A percentile compares a stretch with the other conserved stretches of the same genome.
Conservation (phyloP, 2,329 filamentous ascomycete genomes). For the Ophiostoma sp. region DNA sequence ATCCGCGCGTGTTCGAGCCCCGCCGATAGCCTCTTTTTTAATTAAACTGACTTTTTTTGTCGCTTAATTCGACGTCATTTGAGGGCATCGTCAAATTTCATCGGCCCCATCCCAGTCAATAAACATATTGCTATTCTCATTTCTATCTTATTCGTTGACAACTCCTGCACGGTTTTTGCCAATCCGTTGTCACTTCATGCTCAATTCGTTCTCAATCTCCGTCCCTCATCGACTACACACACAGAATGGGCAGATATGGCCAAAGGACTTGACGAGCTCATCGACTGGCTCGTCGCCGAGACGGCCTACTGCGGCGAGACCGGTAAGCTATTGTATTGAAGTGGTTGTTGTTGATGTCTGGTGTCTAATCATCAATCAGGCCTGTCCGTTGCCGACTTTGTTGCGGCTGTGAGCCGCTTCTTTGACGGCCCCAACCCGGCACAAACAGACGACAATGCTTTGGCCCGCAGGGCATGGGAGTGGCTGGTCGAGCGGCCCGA, state of each 20-base stretch:
- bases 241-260: slow-evolving; percentile 30
- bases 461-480: slow-evolving; percentile 40
- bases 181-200: background rate
- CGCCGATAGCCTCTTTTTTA: slow-evolving; percentile 21
- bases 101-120: background rate
- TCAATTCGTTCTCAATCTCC: background rate
- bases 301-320: slow-evolving; percentile 41
- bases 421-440: slow-evolving; percentile 13
- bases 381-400: slow-evolving; percentile 27
- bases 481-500: slow-evolving; percentile 39
- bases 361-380: slow-evolving; percentile 21
- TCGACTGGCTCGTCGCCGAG: slow-evolving; percentile 42
- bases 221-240: background rate
- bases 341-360: background rate
- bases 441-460: slow-evolving; percentile 21
- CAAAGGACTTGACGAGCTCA: slow-evolving; percentile 41
- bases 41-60: slow-evolving; percentile 9
- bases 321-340: slow-evolving; percentile 34
- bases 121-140: background rate
- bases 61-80: background rate
- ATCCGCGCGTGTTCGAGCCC: slow-evolving; percentile 26
- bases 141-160: background rate
- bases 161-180: background rate
- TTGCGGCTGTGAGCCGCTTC: slow-evolving; percentile 26
- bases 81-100: background rate